These are phyloP conservation scores for Pythium phragmitis DNA, from an alignment of 352 stramenopile species.

Conservation along the genomic window DNA sequence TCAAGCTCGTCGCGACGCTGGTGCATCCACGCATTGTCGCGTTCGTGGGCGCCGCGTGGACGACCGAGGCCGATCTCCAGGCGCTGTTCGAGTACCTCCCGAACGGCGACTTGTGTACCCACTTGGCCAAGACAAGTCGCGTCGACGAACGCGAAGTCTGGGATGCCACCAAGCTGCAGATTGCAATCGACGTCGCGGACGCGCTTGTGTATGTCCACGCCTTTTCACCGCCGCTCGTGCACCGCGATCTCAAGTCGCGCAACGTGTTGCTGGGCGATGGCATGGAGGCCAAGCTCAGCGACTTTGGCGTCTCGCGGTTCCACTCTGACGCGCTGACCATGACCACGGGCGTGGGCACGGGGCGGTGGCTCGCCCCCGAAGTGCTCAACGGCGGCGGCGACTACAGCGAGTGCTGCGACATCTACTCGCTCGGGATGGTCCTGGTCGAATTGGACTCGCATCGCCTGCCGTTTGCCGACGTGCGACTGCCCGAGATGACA, in stretches of 20 bases:
- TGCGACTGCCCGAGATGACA: conserved; percentile 8
- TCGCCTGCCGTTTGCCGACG: conserved; percentile 23
- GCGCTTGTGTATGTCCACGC: conserved; percentile 85
- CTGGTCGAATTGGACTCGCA: conserved; percentile 22
- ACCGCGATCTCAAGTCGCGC: conserved; percentile 42
- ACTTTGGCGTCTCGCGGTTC: conserved; percentile 38
- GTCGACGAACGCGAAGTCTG: conserved; percentile 18
- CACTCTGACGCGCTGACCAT: conserved; percentile 23
- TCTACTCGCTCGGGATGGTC: conserved; percentile 22
- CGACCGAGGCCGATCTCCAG: conserved; percentile 24
- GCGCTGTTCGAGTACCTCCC: conserved; percentile 22
- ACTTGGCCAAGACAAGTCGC: conserved; percentile 22
- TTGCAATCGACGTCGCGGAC: conserved; percentile 78
- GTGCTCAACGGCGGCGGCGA: conserved; percentile 13
- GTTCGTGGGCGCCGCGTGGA: conserved; percentile 39
- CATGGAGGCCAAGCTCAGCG: conserved; percentile 32
- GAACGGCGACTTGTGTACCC: conserved; percentile 20
- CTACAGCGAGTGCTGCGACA: conserved; percentile 19
- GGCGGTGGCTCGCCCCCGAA: conserved; percentile 24
- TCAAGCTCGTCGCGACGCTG: neutral
- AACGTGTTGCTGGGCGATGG: conserved; percentile 39
- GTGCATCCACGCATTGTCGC: conserved; percentile 29
- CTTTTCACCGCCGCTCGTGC: conserved; percentile 39
- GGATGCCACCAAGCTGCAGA: conserved; percentile 36
- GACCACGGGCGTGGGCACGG: conserved; percentile 19